A percentile compares a stretch with the other conserved stretches of the same genome.
Conservation (phyloP, 257 asterid species). For the Parsonsia alboflavescens region DNA sequence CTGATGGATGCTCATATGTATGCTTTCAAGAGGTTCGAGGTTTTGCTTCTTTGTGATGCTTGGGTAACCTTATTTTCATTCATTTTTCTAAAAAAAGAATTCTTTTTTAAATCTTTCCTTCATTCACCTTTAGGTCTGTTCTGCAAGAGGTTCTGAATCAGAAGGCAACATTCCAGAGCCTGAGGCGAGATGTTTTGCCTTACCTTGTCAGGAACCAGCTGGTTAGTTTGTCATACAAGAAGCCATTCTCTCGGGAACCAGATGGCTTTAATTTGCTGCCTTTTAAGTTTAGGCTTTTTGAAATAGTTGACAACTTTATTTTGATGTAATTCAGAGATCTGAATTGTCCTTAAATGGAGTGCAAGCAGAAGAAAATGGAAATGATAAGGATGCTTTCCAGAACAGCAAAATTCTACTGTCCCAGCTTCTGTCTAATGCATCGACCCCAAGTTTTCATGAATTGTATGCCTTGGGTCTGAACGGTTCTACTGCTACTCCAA, state of each 20-base stretch:
- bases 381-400: conserved; percentile 49
- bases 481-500: conserved; percentile 41
- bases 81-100: conserved; percentile 7
- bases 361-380: conserved; percentile 73
- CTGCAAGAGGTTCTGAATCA: conserved; percentile 78
- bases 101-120: conserved; percentile 12
- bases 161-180: conserved; percentile 70
- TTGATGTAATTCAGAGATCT: conserved; percentile 57
- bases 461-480: conserved; percentile 53
- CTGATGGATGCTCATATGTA: conserved; percentile 98
- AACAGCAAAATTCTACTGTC: conserved; percentile 57
- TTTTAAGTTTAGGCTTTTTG: background rate
- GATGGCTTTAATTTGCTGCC: background rate
- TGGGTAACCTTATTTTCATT: conserved; percentile 10
- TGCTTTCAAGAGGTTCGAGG: conserved; percentile 91
- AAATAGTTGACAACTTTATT: conserved; percentile 8
- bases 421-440: conserved; percentile 87
- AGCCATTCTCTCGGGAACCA: background rate
- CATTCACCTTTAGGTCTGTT: conserved; percentile 43
- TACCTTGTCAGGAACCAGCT: conserved; percentile 89
- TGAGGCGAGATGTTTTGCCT: conserved; percentile 89
- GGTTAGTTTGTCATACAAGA: conserved; percentile 47
- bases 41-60: conserved; percentile 22
- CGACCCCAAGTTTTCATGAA: conserved; percentile 83
- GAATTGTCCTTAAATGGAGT: conserved; percentile 61